Percentiles rank a stretch among this genome's conserved stretches.
These are phyloP conservation scores for Silene noctiflora DNA, from an alignment of 179 eudicot genomes.

Conservation along the genomic window DNA sequence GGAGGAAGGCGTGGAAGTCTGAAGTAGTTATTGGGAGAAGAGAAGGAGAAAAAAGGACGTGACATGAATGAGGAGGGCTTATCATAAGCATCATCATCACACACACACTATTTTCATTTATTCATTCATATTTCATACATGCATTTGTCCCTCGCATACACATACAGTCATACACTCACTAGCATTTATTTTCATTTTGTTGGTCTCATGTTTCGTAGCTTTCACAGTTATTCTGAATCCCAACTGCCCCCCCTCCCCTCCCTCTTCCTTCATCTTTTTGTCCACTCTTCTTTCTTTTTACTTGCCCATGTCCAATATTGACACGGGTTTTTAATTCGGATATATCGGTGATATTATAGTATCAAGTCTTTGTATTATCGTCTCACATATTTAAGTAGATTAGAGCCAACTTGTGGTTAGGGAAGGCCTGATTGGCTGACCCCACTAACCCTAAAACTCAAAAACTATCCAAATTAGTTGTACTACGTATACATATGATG, in stretches of 20 bases:
- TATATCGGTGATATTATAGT: no score
- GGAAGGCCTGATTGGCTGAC: no score
- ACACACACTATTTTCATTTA: not conserved
- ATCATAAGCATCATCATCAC: slow-evolving; percentile 46
- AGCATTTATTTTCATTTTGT: slow-evolving; percentile 34
- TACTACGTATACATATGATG: no score
- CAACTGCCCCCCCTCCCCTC: slow-evolving; percentile 55
- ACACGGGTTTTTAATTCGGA: no score
- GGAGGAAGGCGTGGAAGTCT: slow-evolving; percentile 58
- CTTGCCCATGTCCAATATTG: not conserved
- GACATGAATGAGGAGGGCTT: slow-evolving; percentile 55
- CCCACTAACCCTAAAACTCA: no score
- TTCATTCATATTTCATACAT: not conserved
- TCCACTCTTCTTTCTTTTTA: not conserved
- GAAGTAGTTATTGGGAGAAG: slow-evolving; percentile 54
- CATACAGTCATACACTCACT: no score
- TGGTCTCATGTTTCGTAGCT: slow-evolving; percentile 46
- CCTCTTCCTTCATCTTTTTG: slow-evolving; percentile 16
- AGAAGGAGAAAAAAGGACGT: slow-evolving; percentile 47
- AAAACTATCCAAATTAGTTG: no score
- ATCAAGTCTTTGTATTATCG: no score
- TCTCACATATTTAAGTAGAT: no score
- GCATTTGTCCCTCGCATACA: not conserved
- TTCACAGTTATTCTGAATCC: slow-evolving; percentile 72
- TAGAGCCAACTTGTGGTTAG: no score